A percentile compares a stretch with the other conserved stretches of the same genome.
phyloP scores from a whole-genome alignment of 106 monocot genomes.

The Allium sativum region DNA sequence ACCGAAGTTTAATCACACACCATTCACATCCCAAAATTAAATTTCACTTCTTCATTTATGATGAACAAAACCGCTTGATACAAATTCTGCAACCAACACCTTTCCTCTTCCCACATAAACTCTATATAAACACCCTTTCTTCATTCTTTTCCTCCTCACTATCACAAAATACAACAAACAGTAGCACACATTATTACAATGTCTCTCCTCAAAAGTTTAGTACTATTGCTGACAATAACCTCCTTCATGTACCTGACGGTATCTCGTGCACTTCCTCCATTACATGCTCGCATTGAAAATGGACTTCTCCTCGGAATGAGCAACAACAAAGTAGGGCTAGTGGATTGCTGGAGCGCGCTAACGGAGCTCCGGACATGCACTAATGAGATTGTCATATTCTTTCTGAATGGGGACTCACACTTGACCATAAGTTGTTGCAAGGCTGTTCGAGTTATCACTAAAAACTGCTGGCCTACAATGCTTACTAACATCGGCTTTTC shows the following conservation, averaged over 20 bases:
- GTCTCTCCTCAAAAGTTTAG: neutral
- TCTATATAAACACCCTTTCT: neutral
- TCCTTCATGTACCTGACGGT: neutral
- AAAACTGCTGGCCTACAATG: constrained; percentile 29
- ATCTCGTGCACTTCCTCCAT: neutral
- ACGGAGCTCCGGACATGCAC: constrained; percentile 26
- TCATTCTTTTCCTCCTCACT: neutral
- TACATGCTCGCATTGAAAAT: neutral
- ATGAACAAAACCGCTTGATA: no score
- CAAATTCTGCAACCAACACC: neutral
- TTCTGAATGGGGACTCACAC: constrained; percentile 23
- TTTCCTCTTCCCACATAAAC: neutral
- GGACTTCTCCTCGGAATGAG: neutral
- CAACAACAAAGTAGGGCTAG: neutral
- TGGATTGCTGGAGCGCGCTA: constrained; percentile 24
- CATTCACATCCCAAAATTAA: no score
- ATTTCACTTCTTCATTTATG: no score
- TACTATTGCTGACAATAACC: neutral
- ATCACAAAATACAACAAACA: neutral
- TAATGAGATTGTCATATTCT: constrained; percentile 31
- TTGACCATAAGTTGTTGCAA: constrained; percentile 18
- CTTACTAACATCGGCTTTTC: constrained; percentile 24
- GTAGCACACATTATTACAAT: neutral
- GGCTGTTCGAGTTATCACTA: constrained; percentile 21
- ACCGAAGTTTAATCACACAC: no score